phyloP scores from a whole-genome alignment of 148 eudicot genomes.

The Simmondsia chinensis region DNA sequence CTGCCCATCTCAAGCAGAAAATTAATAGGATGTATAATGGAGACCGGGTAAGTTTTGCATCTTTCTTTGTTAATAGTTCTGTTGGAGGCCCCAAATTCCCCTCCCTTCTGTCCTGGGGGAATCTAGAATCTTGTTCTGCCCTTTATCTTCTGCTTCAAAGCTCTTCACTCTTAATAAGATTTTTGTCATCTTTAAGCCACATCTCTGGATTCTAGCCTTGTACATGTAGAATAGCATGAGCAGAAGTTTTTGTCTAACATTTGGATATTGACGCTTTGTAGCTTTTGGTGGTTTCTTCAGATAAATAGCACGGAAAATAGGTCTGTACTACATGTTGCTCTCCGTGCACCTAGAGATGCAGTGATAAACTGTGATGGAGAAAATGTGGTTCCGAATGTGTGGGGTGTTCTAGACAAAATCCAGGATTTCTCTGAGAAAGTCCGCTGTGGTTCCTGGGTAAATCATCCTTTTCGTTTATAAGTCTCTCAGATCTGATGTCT shows the following conservation, averaged over 20 bases:
- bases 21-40: constrained; percentile 74
- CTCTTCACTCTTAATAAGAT: not conserved
- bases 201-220: too few species aligned
- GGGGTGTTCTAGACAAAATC: constrained; percentile 91
- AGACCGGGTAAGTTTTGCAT: constrained; percentile 35
- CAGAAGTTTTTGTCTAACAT: not conserved
- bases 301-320: constrained; percentile 95
- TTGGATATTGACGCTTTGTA: not conserved
- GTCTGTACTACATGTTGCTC: constrained; percentile 91
- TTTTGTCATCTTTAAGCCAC: too few species aligned
- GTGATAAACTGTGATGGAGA: constrained; percentile 69
- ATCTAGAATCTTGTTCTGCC: not conserved
- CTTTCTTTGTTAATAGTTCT: not conserved
- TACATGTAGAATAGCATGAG: too few species aligned
- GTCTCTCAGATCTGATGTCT: constrained; percentile 1
- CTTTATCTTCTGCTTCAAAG: not conserved
- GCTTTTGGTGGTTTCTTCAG: constrained; percentile 28
- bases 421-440: constrained; percentile 79
- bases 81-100: too few species aligned
- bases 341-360: constrained; percentile 88
- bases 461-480: not conserved
- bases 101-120: too few species aligned
- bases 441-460: constrained; percentile 97
- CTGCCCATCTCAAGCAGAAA: constrained; percentile 76
- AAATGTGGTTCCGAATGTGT: constrained; percentile 94